Conservation (phyloP, 805 yeast species). For the Candida golubevii region DNA sequence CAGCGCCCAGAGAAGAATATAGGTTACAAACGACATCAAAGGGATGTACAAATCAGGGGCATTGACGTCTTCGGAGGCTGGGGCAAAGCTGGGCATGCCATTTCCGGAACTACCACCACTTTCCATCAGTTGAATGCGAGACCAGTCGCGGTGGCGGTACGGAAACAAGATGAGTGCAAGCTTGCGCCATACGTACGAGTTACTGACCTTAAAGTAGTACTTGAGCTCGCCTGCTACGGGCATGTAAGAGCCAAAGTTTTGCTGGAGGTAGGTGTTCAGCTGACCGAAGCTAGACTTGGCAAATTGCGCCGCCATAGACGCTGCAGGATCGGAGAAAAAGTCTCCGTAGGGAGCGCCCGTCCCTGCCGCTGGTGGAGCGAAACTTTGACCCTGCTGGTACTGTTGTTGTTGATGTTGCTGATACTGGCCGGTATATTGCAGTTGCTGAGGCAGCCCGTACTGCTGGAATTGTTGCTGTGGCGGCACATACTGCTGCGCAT, state of each 20-base stretch:
- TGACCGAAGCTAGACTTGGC: slow-evolving; percentile 82
- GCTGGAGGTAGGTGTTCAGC: slow-evolving; percentile 74
- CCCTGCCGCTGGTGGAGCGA: slow-evolving; percentile 17
- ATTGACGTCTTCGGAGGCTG: slow-evolving; percentile 82
- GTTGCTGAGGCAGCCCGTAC: slow-evolving; percentile 8
- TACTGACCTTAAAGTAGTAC: slow-evolving; percentile 89
- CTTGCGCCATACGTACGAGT: slow-evolving; percentile 76
- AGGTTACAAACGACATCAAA: slow-evolving; percentile 85
- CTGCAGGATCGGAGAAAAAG: slow-evolving; percentile 71
- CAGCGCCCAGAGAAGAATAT: slow-evolving; percentile 77
- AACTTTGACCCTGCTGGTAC: slow-evolving; percentile 38
- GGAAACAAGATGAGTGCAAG: slow-evolving; percentile 77
- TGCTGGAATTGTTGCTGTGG: slow-evolving; percentile 16
- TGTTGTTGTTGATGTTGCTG: slow-evolving; percentile 18
- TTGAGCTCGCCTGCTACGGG: slow-evolving; percentile 56
- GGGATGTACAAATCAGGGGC: slow-evolving; percentile 98
- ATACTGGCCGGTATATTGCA: slow-evolving; percentile 12
- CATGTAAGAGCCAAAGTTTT: slow-evolving; percentile 55
- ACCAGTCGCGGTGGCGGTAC: slow-evolving; percentile 81
- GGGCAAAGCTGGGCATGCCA: slow-evolving; percentile 46
- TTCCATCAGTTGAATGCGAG: slow-evolving; percentile 41
- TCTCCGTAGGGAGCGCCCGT: slow-evolving; percentile 23
- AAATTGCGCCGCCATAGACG: slow-evolving; percentile 81
- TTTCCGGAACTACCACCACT: slow-evolving; percentile 12
- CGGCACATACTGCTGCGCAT: neutral